Conservation (phyloP, 179 eudicot genomes). For the Heliamphora pulchella region DNA sequence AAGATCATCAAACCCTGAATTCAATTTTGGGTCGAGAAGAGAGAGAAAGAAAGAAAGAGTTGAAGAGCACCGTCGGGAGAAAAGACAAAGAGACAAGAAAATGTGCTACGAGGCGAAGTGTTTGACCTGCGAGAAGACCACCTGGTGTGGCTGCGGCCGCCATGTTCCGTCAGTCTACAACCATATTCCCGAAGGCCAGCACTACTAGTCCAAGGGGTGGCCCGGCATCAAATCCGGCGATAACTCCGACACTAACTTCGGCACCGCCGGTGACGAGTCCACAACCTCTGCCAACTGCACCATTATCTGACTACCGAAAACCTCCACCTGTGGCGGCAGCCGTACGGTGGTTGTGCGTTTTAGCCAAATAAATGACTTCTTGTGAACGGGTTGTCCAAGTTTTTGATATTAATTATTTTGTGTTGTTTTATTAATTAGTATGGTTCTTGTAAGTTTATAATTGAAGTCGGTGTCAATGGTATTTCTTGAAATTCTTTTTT, state of each 20-base stretch:
- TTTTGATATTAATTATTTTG: no score
- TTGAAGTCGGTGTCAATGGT: no score
- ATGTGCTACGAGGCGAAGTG: constrained; percentile 48
- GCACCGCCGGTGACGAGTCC: not conserved
- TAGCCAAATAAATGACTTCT: no score
- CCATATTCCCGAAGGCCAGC: constrained; percentile 35
- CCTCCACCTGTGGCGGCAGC: no score
- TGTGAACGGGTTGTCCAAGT: no score
- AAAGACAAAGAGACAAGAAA: not conserved
- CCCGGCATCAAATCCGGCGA: constrained; percentile 28
- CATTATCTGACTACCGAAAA: not conserved
- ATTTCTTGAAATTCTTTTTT: no score
- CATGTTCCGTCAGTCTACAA: constrained; percentile 41
- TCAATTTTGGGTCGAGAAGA: no score
- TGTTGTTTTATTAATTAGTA: no score
- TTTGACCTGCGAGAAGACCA: constrained; percentile 33
- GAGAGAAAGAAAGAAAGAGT: not conserved
- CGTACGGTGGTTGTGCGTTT: no score
- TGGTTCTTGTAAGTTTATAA: no score
- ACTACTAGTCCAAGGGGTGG: constrained; percentile 42
- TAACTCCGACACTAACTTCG: not conserved
- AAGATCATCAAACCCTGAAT: no score
- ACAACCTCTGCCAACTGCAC: not conserved
- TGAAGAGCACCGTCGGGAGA: no score
- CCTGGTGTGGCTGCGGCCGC: constrained; percentile 42